These are phyloP conservation scores for Lathyrus sativus DNA, from an alignment of 306 rosid species.

Conservation along the genomic window DNA sequence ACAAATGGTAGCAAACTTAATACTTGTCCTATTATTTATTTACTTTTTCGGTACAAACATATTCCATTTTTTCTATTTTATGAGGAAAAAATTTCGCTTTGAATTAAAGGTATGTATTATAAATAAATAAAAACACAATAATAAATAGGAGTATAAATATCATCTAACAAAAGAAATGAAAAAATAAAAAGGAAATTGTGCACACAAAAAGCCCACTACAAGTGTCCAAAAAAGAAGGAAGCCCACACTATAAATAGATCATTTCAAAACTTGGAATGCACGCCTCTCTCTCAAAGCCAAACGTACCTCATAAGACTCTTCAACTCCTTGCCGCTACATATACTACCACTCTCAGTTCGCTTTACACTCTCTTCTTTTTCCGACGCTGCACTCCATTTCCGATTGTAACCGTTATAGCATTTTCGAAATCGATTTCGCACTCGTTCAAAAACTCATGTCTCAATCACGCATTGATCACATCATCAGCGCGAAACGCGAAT, in stretches of 20 bases:
- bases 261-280: neutral
- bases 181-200: too few species aligned
- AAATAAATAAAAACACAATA: too few species aligned
- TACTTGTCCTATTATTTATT: too few species aligned
- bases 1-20: too few species aligned
- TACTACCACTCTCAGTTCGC: neutral
- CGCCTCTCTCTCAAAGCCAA: neutral
- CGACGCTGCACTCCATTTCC: neutral
- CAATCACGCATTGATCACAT: neutral
- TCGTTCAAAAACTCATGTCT: neutral
- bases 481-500: constrained; percentile 34
- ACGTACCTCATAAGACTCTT: constrained; percentile 8
- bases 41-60: too few species aligned
- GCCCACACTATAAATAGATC: neutral
- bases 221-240: neutral
- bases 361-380: neutral
- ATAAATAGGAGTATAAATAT: too few species aligned
- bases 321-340: constrained; percentile 10
- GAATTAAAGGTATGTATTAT: too few species aligned
- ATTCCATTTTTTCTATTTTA: too few species aligned
- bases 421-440: neutral
- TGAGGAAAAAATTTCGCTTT: too few species aligned
- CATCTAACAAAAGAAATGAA: too few species aligned
- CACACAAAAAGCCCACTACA: neutral
- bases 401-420: neutral